Conservation (phyloP, 768 basidiomycete species). For the Agaricus blazei region DNA sequence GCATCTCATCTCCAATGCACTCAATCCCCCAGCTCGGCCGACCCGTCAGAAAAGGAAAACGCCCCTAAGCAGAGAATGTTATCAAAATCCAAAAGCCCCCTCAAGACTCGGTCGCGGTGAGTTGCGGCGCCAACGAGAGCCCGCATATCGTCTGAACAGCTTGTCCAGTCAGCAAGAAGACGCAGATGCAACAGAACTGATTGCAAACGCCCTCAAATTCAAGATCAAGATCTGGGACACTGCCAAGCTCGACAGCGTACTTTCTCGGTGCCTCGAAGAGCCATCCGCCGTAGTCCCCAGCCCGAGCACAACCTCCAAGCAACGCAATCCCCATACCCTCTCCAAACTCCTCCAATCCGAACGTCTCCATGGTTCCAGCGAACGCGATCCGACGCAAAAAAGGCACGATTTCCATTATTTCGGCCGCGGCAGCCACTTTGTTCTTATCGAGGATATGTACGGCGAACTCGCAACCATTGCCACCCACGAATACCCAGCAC, state of each 20-base stretch:
- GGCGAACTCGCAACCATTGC: constrained; percentile 83
- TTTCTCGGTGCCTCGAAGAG: constrained; percentile 56
- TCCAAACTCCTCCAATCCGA: constrained; percentile 74
- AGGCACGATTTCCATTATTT: constrained; percentile 91
- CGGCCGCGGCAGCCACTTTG: constrained; percentile 63
- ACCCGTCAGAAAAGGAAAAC: constrained; percentile 63
- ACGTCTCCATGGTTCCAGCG: constrained; percentile 78
- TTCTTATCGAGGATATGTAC: constrained; percentile 88
- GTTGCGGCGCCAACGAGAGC: neutral
- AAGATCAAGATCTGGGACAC: constrained; percentile 87
- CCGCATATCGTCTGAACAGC: neutral
- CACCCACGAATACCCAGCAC: constrained; percentile 70
- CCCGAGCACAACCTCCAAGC: constrained; percentile 23
- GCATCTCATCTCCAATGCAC: constrained; percentile 76
- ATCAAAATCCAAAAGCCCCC: constrained; percentile 55
- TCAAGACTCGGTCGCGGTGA: constrained; percentile 57
- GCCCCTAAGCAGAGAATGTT: constrained; percentile 17
- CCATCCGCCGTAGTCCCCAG: constrained; percentile 19
- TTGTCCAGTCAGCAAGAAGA: constrained; percentile 24
- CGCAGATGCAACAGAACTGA: constrained; percentile 36
- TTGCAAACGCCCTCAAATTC: constrained; percentile 62
- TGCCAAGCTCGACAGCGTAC: constrained; percentile 63
- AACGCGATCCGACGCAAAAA: constrained; percentile 87
- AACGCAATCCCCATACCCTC: constrained; percentile 33
- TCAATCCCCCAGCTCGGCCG: constrained; percentile 23